Percentiles rank a stretch among this genome's conserved stretches.
phyloP scores from a whole-genome alignment of 23 red algal genomes.

The Gracilaria gracilis region DNA sequence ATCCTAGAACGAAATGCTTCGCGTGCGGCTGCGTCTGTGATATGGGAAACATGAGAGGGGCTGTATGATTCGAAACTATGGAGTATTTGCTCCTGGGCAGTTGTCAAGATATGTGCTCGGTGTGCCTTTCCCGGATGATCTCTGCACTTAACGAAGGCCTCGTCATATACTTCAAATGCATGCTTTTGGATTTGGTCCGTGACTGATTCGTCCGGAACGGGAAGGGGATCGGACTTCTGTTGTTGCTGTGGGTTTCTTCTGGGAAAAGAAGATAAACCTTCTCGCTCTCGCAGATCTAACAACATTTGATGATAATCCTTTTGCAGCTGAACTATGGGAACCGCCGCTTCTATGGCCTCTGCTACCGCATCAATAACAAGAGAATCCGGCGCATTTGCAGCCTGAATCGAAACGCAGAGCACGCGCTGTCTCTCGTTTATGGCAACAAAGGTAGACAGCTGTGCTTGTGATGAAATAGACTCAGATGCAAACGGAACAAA shows the following conservation, averaged over 20 bases:
- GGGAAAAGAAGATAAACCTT: constrained; percentile 51
- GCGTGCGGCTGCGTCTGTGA: constrained; percentile 16
- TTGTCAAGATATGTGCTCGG: constrained; percentile 55
- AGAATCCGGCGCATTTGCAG: not conserved
- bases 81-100: constrained; percentile 41
- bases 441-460: constrained; percentile 50
- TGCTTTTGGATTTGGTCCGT: not conserved
- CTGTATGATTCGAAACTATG: not conserved
- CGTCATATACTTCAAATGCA: constrained; percentile 4
- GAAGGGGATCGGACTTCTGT: not conserved
- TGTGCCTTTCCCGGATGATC: constrained; percentile 59
- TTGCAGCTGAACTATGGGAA: constrained; percentile 30
- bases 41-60: constrained; percentile 6
- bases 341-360: constrained; percentile 36
- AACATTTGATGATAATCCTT: constrained; percentile 29
- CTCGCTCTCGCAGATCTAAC: not conserved
- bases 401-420: constrained; percentile 35
- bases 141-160: constrained; percentile 55
- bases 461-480: not conserved
- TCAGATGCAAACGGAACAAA: constrained; percentile 30
- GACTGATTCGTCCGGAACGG: not conserved
- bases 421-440: constrained; percentile 12
- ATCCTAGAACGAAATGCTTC: constrained; percentile 56
- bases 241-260: constrained; percentile 35
- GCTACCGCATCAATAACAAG: constrained; percentile 28